A percentile compares a stretch with the other conserved stretches of the same genome.
phyloP scores from a whole-genome alignment of 2,329 filamentous ascomycete species.

The Pyricularia pennisetigena region DNA sequence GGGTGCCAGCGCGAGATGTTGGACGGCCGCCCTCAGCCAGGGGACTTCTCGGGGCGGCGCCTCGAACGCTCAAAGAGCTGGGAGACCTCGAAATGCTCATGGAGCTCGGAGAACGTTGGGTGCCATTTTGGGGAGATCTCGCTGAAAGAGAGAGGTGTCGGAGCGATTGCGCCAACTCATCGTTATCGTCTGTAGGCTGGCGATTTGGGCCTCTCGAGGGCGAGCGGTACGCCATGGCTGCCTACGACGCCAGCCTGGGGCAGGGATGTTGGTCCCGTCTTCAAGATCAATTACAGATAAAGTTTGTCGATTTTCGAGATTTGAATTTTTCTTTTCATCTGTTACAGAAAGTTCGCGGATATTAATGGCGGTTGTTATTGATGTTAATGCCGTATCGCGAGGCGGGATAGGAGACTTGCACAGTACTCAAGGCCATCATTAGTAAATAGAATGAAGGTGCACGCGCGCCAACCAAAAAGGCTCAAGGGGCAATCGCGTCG shows the following conservation, averaged over 20 bases:
- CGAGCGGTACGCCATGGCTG: constrained; percentile 4
- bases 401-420: neutral
- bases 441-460: neutral
- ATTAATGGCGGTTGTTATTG: neutral
- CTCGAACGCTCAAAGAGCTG: constrained; percentile 19
- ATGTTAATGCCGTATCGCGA: neutral
- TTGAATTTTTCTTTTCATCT: neutral
- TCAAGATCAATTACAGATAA: neutral
- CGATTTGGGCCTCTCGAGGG: constrained; percentile 4
- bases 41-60: constrained; percentile 30
- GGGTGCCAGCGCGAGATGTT: constrained; percentile 36
- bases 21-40: constrained; percentile 22
- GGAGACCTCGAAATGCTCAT: constrained; percentile 21
- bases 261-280: neutral
- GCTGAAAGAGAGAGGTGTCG: constrained; percentile 13
- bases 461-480: neutral
- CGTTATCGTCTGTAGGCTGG: constrained; percentile 1
- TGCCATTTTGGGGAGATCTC: constrained; percentile 6
- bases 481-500: neutral
- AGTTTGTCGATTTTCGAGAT: neutral
- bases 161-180: constrained; percentile 12
- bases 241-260: neutral
- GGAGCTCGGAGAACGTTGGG: constrained; percentile 6
- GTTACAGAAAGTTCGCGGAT: neutral
- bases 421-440: neutral